Base-by-base conservation (phyloP, 768 basidiomycete species). In the Chalciporus pseudorubinellus region DNA sequence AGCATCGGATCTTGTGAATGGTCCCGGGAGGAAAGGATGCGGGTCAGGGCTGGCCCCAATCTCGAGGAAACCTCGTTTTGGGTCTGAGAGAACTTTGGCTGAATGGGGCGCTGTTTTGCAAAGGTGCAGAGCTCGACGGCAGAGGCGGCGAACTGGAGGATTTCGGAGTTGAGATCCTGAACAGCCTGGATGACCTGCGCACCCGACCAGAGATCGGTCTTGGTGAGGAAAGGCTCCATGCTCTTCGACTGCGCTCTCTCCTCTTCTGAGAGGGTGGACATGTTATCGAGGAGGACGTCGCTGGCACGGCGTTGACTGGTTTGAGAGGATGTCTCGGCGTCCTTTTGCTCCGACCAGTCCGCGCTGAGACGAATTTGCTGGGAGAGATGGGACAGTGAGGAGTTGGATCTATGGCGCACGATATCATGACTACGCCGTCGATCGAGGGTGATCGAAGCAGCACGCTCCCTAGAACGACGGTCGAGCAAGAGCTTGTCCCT, bases 101-200 rank as follows among this genome's bases (percentile, higher is more conserved):
- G 66, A 16, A 74, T 62, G 10, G 71, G 61, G 26, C 73, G 72
- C 38, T 71, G 68, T 48, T 69, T 74, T 33, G 71, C 71, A 60
- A 84, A 83, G 2, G 77, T 75, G 57, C 80, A 83, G 38, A 82
- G 72, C 67, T 91, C 88, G 14, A 85, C 83, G 7, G 85, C 87
- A 20, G 83, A 79, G 14, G 87, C 86, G 9, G 87, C 84, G 52
- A 87, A 87, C 56, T 88, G 88, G n/a, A 87, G 76, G 52, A 89
- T 85, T 67, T 89, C 87, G 0, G 85, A 82, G 63, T 90, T 90
- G 65, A 90, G 77, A 60, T 90, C 88, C 56, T 86, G 83, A 13
- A 90, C 82, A 3, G 85, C 83, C 62, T 90, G 87, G 43, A 90
- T 78, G 64, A 90, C 77, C 63, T 89, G 86, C 1, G 85, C 82